Conservation (phyloP, 1,284 basidiomycete species). For the Irpex rosettiformis region DNA sequence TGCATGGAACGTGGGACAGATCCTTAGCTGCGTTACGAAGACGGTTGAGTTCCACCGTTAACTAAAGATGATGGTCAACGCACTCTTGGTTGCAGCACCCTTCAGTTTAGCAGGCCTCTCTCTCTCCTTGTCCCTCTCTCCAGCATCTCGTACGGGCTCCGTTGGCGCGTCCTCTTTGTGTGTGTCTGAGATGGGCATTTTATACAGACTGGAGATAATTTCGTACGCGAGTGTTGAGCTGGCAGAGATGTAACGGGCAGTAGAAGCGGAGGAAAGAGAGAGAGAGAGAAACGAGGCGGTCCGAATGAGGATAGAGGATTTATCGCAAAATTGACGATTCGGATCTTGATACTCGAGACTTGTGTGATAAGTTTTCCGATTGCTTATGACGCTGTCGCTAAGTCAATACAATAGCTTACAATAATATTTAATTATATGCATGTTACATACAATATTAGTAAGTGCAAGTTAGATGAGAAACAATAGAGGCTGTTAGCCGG, state of each 20-base stretch:
- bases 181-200: slow-evolving; percentile 31
- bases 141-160: slow-evolving; percentile 28
- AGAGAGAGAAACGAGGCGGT: slow-evolving; percentile 4
- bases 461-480: background rate
- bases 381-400: background rate
- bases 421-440: background rate
- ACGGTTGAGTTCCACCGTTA: slow-evolving; percentile 1
- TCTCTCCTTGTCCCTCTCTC: slow-evolving; percentile 33
- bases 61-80: slow-evolving; percentile 15
- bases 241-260: slow-evolving; percentile 1
- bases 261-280: slow-evolving; percentile 7
- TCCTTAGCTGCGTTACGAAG: slow-evolving; percentile 61
- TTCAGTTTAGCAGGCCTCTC: slow-evolving; percentile 32
- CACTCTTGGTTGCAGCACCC: slow-evolving; percentile 33
- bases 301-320: slow-evolving; percentile 2
- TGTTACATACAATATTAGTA: background rate
- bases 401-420: background rate
- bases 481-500: background rate
- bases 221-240: slow-evolving; percentile 2
- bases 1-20: slow-evolving; percentile 95
- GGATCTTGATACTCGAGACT: background rate
- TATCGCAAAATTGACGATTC: slow-evolving; percentile 1
- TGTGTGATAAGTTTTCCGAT: background rate
- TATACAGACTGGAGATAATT: background rate
- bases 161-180: slow-evolving; percentile 25